phyloP scores from a whole-genome alignment of 2,329 filamentous ascomycete species.

The Colletotrichum nymphaeae region DNA sequence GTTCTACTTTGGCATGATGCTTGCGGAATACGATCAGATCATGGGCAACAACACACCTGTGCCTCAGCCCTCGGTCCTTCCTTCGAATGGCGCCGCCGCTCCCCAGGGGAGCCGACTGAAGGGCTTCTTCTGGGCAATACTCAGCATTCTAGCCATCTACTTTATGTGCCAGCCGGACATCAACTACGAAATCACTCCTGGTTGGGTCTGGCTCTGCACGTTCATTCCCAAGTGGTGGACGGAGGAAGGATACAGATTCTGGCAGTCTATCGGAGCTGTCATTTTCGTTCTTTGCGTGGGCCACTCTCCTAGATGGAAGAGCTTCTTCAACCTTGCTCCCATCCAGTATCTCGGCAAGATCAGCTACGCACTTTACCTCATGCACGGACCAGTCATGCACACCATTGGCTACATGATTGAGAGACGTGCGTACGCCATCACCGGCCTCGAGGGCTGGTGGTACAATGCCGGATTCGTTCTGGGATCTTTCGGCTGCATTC shows the following conservation, averaged over 20 bases:
- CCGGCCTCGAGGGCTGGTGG: constrained; percentile 56
- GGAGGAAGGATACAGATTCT: constrained; percentile 65
- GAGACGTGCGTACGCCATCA: constrained; percentile 58
- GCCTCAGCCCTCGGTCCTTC: constrained; percentile 35
- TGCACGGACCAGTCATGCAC: constrained; percentile 68
- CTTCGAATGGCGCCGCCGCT: constrained; percentile 37
- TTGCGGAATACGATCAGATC: constrained; percentile 66
- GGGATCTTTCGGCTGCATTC: constrained; percentile 59
- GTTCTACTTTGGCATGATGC: constrained; percentile 58
- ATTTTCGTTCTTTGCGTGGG: constrained; percentile 63
- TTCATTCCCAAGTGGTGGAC: constrained; percentile 62
- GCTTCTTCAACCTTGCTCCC: constrained; percentile 59
- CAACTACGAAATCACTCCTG: constrained; percentile 56
- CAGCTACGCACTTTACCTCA: constrained; percentile 70
- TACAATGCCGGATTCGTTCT: constrained; percentile 61
- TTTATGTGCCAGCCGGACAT: constrained; percentile 60
- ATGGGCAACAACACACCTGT: constrained; percentile 49
- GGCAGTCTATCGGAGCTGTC: constrained; percentile 64
- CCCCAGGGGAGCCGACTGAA: constrained; percentile 8
- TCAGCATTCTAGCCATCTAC: constrained; percentile 64
- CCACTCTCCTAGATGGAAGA: constrained; percentile 58
- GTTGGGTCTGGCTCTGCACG: constrained; percentile 60
- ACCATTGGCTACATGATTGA: constrained; percentile 64
- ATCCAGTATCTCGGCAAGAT: constrained; percentile 71
- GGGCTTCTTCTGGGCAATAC: constrained; percentile 45